phyloP scores from a whole-genome alignment of 163 green algal genomes.

The Scenedesmus sp. region DNA sequence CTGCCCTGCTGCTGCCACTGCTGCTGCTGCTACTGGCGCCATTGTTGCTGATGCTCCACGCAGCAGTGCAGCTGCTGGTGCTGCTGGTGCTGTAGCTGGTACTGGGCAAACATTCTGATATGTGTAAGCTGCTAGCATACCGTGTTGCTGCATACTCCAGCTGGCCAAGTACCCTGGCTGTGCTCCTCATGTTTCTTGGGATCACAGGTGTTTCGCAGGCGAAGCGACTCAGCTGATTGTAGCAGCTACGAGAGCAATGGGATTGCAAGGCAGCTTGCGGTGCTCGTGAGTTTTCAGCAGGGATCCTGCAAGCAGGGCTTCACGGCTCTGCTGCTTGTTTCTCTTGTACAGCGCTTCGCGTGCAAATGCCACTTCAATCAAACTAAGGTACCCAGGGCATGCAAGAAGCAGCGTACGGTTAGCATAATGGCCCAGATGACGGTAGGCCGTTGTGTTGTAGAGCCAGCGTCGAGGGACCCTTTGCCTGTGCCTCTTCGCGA shows the following conservation, averaged over 20 bases:
- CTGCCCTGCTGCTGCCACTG: neutral
- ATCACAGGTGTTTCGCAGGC: neutral
- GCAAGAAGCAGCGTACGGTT: neutral
- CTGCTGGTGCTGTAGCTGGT: slow-evolving; percentile 26
- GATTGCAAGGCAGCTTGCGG: neutral
- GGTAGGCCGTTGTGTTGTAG: neutral
- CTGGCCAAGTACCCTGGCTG: slow-evolving; percentile 2
- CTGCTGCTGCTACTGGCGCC: neutral
- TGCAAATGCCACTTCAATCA: neutral
- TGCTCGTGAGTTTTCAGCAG: neutral
- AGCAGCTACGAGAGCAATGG: neutral
- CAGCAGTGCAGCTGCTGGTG: neutral
- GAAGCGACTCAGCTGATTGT: too few species aligned
- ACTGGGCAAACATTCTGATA: slow-evolving; percentile 28
- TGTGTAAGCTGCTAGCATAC: slow-evolving; percentile 1
- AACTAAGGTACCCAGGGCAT: neutral
- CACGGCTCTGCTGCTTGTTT: neutral
- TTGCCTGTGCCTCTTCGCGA: neutral
- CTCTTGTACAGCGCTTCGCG: neutral
- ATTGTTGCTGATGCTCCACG: neutral
- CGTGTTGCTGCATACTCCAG: neutral
- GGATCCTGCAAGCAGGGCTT: neutral
- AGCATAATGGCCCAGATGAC: neutral
- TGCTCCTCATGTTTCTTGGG: slow-evolving; percentile 1
- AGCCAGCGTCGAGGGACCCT: neutral